Conservation (phyloP, 2,329 filamentous ascomycete species). For the Aspergillus brunneoviolaceus region DNA sequence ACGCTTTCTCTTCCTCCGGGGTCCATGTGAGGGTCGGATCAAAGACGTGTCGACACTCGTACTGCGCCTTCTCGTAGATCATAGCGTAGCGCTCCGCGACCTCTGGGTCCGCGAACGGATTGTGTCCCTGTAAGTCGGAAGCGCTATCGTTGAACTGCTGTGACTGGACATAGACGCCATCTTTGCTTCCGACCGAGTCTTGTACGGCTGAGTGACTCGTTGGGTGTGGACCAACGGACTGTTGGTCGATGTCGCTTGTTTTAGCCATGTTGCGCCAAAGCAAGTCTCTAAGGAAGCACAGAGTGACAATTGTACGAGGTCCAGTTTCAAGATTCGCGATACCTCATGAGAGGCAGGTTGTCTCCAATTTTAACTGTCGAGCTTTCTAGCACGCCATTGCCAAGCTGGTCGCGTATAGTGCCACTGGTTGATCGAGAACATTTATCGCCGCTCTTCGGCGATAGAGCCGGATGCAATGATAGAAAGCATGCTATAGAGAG, state of each 20-base stretch:
- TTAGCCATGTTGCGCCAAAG: neutral
- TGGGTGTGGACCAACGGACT: neutral
- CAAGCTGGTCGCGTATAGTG: neutral
- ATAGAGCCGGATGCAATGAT: neutral
- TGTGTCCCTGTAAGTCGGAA: constrained; percentile 7
- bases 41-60: constrained; percentile 48
- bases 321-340: neutral
- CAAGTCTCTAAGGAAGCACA: neutral
- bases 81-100: constrained; percentile 55
- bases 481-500: neutral
- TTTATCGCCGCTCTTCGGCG: neutral
- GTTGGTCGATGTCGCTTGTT: neutral
- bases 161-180: neutral
- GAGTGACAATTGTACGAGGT: neutral
- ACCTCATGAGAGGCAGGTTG: neutral
- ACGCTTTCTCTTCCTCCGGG: constrained; percentile 31
- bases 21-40: constrained; percentile 40
- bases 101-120: constrained; percentile 51
- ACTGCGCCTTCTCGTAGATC: constrained; percentile 55
- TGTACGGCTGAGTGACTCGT: neutral
- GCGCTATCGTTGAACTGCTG: constrained; percentile 1
- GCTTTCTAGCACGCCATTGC: neutral
- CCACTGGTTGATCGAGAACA: neutral
- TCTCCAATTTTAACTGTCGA: neutral
- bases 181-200: neutral